Percentiles rank a stretch among this genome's conserved stretches.
Evolutionary conservation across 805 yeast species (phyloP).

Genomic region (Saccharomyces jurei): DNA sequence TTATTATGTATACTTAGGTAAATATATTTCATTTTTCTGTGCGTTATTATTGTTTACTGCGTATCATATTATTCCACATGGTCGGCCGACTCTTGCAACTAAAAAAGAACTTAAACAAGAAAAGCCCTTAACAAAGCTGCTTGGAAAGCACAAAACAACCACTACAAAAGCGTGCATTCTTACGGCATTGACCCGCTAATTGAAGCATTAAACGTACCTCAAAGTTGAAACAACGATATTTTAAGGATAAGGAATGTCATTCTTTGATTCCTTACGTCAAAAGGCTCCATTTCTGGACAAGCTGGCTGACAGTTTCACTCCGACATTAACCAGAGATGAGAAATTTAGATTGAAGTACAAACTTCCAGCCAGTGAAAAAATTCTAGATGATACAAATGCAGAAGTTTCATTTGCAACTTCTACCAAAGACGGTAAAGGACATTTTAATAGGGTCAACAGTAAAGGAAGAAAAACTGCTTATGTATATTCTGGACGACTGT

Average conservation of each 20-base stretch:
- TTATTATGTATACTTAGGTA: neutral
- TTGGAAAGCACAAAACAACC: neutral
- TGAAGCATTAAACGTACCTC: neutral
- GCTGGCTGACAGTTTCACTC: conserved; percentile 25
- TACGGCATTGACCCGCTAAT: neutral
- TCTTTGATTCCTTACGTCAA: conserved; percentile 37
- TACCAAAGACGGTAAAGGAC: conserved; percentile 12
- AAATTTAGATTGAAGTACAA: conserved; percentile 56
- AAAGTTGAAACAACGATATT: neutral
- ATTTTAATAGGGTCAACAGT: conserved; percentile 4
- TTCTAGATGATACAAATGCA: conserved; percentile 59
- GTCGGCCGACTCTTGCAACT: neutral
- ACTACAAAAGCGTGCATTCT: neutral
- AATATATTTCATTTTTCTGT: neutral
- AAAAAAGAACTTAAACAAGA: neutral
- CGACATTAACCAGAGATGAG: conserved; percentile 57
- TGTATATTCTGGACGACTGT: conserved; percentile 55
- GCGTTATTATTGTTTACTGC: neutral
- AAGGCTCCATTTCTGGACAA: conserved; percentile 42
- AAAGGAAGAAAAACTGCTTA: conserved; percentile 19
- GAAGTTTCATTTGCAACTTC: conserved; percentile 41
- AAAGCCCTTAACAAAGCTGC: neutral
- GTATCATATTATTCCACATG: neutral
- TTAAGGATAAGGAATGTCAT: conserved; percentile 33
- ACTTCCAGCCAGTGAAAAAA: conserved; percentile 62